Base-by-base conservation (phyloP, 495 filamentous ascomycete species). In the Paragyromitra xinjiangensis region DNA sequence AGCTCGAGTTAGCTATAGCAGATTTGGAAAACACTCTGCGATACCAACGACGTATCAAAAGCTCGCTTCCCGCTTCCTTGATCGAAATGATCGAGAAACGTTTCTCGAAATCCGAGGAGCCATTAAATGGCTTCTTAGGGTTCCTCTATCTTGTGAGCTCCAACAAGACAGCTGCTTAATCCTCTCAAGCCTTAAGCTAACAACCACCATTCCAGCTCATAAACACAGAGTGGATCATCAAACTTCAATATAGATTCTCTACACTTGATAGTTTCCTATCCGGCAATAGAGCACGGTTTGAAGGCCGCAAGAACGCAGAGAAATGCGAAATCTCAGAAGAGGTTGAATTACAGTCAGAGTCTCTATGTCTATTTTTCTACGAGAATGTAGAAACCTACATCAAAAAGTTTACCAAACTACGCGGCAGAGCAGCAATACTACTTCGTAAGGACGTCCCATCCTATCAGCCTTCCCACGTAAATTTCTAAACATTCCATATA, bases 241-340 rank as follows among this genome's bases (percentile, higher is more conserved):
- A 39, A 44, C 48, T 64, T 11, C 67, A 71, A 42, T 72, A 59
- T 58, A 68, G 67, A 55, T 77, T 56, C 50, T 77, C 74, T 3
- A 72, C 58, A 51, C 16, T 77, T 14, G 59, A 71, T n/a, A 56
- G 55, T 24, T 72, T 71, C 45, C 56, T 71, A n/a, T 48, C 74
- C 34, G 45, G 69, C 4, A 71, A 71, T 26, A 71, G 55, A 40
- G 69, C 69, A 22, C 69, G 69, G 7, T 71, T 71, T 39, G 69
- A 63, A 24, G 58, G 69, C 14, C 42, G 42, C 16, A 71, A 40
- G 6, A 24, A 51, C 9, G 42, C 22, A 45, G 40, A 63, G 19
- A 34, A 9, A 14, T 71, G 29, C 44, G 69, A 44, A 50, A 51
- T 71, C 11, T 71, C 69, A 3, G 56, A 44, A 50, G 69, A 71